Conservation (phyloP, 2,329 filamentous ascomycete genomes). For the Colletotrichum camelliae region DNA sequence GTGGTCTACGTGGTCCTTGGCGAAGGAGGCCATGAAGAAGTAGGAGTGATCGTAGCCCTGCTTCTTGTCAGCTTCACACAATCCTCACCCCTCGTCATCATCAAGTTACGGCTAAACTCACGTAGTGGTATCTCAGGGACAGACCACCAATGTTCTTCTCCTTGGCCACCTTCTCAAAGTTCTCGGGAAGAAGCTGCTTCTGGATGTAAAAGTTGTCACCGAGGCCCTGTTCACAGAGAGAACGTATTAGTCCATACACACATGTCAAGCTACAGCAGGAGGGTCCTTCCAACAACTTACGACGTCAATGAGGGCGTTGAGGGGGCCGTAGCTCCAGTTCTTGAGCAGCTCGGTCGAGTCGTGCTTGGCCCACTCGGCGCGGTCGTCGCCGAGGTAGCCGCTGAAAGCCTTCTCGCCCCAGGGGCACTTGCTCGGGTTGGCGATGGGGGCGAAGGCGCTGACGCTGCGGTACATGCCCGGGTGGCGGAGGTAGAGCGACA, state of each 20-base stretch:
- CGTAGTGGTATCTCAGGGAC: conserved; percentile 81
- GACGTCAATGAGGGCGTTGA: conserved; percentile 88
- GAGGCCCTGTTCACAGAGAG: conserved; percentile 68
- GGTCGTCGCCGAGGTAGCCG: conserved; percentile 84
- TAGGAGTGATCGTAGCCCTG: conserved; percentile 96
- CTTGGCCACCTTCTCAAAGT: conserved; percentile 81
- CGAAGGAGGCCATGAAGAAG: conserved; percentile 92
- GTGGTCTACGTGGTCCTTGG: conserved; percentile 88
- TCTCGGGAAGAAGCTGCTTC: conserved; percentile 90
- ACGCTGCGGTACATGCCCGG: conserved; percentile 89
- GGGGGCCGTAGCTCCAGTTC: conserved; percentile 66
- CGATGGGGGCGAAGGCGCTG: conserved; percentile 88
- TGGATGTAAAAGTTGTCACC: conserved; percentile 97
- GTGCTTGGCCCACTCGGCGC: conserved; percentile 82
- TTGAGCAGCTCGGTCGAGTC: conserved; percentile 91
- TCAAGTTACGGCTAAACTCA: conserved; percentile 38
- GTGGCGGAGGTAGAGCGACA: conserved; percentile 91
- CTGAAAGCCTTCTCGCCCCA: conserved; percentile 97
- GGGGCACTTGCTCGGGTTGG: conserved; percentile 83
- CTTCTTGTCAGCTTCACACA: background rate
- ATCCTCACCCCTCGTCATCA: background rate
- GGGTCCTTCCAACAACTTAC: conserved; percentile 50
- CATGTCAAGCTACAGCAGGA: background rate
- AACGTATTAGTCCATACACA: background rate
- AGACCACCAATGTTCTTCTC: conserved; percentile 76